Conservation (phyloP, 805 yeast species). For the Kazachstania martiniae region DNA sequence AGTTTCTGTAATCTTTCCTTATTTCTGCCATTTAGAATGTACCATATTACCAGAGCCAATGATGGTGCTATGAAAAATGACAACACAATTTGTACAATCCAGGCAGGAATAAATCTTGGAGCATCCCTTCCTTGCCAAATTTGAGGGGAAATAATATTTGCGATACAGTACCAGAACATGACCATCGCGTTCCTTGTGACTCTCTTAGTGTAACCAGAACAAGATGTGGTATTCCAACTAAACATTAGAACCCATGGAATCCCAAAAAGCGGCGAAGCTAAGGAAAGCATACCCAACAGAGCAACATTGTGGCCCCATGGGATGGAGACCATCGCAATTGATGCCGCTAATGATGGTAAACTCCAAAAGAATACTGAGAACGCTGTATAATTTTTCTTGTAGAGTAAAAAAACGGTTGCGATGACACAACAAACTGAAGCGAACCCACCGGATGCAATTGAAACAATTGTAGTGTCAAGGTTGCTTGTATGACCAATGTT, state of each 20-base stretch:
- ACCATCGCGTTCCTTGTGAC: constrained; percentile 35
- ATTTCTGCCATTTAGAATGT: constrained; percentile 37
- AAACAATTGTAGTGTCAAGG: constrained; percentile 39
- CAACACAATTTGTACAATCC: constrained; percentile 48
- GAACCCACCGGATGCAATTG: constrained; percentile 44
- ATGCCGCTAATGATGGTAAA: constrained; percentile 36
- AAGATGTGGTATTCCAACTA: constrained; percentile 27
- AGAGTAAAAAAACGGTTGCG: constrained; percentile 28
- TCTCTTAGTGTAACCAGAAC: constrained; percentile 43
- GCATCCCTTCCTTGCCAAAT: constrained; percentile 39
- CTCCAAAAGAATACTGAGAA: constrained; percentile 30
- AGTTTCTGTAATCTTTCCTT: constrained; percentile 27
- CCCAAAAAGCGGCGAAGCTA: constrained; percentile 38
- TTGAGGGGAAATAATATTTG: constrained; percentile 47
- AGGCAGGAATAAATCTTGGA: constrained; percentile 37
- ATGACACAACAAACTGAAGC: constrained; percentile 32
- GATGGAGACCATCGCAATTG: constrained; percentile 35
- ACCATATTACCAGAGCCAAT: constrained; percentile 34
- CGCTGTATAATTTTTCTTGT: constrained; percentile 30
- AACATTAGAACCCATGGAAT: constrained; percentile 31
- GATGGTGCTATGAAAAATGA: constrained; percentile 38
- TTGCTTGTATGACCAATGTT: constrained; percentile 34
- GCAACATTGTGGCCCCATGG: constrained; percentile 37
- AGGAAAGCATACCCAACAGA: constrained; percentile 35
- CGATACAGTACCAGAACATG: constrained; percentile 36